phyloP scores from a whole-genome alignment of 2,329 filamentous ascomycete genomes.

The Gliomastix tumulicola region DNA sequence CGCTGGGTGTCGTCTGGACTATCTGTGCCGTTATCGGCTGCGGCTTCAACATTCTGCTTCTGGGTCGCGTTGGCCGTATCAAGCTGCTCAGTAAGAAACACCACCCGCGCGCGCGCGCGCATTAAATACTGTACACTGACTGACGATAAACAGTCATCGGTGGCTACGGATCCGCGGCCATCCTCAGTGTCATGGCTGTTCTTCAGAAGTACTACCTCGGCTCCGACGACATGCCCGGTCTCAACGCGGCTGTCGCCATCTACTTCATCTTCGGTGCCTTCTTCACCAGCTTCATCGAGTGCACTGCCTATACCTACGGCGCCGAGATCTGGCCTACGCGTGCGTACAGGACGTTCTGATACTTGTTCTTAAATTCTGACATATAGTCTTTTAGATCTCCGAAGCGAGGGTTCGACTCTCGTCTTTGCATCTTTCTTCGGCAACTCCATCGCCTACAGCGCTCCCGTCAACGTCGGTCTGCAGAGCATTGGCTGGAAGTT shows the following conservation, averaged over 20 bases:
- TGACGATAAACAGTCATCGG: conserved; percentile 6
- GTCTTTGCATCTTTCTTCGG: conserved; percentile 5
- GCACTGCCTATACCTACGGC: conserved; percentile 8
- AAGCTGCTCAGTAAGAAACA: conserved; percentile 8
- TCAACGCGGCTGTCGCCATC: conserved; percentile 8
- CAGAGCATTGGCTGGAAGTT: conserved; percentile 11
- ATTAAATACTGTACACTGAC: neutral
- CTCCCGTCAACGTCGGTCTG: conserved; percentile 6
- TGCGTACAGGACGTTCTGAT: neutral
- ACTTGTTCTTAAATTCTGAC: neutral
- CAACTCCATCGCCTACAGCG: conserved; percentile 7
- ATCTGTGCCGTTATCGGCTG: conserved; percentile 8
- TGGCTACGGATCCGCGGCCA: conserved; percentile 5
- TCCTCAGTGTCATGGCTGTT: conserved; percentile 6
- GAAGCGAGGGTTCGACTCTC: conserved; percentile 6
- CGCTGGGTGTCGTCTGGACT: conserved; percentile 8
- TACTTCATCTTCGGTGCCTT: conserved; percentile 8
- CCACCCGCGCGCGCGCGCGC: neutral
- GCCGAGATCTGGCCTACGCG: conserved; percentile 11
- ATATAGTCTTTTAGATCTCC: conserved; percentile 2
- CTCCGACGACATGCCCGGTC: conserved; percentile 4
- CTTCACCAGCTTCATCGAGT: conserved; percentile 6
- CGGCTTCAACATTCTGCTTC: conserved; percentile 7
- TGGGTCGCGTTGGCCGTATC: conserved; percentile 7
- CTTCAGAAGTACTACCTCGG: conserved; percentile 9